Evolutionary conservation across 1,284 basidiomycete genomes (phyloP), one percentile per base, ranked within the genome.

Genomic region (Sporisorium reilianum): DNA sequence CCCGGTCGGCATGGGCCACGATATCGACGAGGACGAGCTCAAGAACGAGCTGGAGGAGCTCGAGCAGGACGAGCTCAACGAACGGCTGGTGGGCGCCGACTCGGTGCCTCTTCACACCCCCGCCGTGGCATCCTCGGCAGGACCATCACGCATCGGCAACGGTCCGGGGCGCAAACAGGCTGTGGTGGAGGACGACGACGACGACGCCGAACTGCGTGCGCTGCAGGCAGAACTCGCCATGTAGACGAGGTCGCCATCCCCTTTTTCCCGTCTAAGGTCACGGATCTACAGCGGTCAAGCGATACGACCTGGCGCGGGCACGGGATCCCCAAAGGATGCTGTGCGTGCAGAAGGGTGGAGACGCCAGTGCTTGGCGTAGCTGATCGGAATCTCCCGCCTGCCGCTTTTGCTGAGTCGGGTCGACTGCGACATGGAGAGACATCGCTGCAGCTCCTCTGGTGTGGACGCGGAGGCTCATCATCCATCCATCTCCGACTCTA

Each of bases 41-140:
- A 89, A 89, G 83, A 88, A 89, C 42, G 93, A 99, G 84, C 87
- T 99, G 40, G 93, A 92, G 32, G 93, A 94, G 41, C 87, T 99
- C 59, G 95, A 98, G 86, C 92, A 97, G 86, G 93, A 95, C 64
- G 90, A 92, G 82, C 89, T 99, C 77, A 93, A 97, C 87, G 91
- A 92, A 66, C 89, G 93, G 78, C 87, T 99, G 77, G 90, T 90
- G 68, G 94, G 91, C 28, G 95, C 95, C 25, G 94, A 98, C 30
- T 90, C 92, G 80, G 97, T 91, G 34, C 97, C 97, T 40, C 87
- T 93, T 70, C 95, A 98, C 85, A 88, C 90, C 56, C 95, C 80
- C 7, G 62, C 76, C 10, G 50, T 65, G 26, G 61, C 66, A 11
- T 48, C 58, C 3, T 63, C 66, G 18, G 71, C 81, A 20, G 74